A percentile compares a stretch with the other conserved stretches of the same genome.
Evolutionary conservation across 768 basidiomycete genomes (phyloP).

Genomic region (Tricholoma sp.): DNA sequence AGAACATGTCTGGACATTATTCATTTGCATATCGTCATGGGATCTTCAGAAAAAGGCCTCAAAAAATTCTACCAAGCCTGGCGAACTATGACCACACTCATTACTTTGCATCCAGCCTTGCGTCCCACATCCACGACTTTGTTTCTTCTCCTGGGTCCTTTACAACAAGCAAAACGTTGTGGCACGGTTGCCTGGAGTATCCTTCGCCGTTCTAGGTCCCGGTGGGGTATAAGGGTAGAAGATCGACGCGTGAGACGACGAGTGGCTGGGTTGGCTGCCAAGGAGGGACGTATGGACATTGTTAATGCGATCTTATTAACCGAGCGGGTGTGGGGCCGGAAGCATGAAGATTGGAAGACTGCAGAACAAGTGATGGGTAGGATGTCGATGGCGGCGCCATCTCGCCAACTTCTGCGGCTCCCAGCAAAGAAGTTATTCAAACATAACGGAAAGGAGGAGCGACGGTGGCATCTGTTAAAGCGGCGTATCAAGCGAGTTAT

Average conservation of each 20-base stretch:
- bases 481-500: constrained; percentile 11
- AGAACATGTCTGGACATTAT: constrained; percentile 46
- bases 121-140: constrained; percentile 57
- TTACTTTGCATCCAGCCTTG: constrained; percentile 43
- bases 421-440: constrained; percentile 25
- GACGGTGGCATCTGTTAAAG: constrained; percentile 23
- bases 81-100: constrained; percentile 38
- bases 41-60: constrained; percentile 31
- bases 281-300: constrained; percentile 59
- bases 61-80: constrained; percentile 39
- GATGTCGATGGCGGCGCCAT: constrained; percentile 4
- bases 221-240: constrained; percentile 53
- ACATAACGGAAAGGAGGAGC: constrained; percentile 27
- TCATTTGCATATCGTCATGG: constrained; percentile 41
- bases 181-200: constrained; percentile 48
- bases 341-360: constrained; percentile 13
- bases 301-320: constrained; percentile 24
- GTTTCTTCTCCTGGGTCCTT: constrained; percentile 49
- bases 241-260: constrained; percentile 58
- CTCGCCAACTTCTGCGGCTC: constrained; percentile 13
- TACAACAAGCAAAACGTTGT: constrained; percentile 44
- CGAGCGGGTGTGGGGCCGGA: constrained; percentile 12
- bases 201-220: constrained; percentile 38
- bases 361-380: constrained; percentile 15
- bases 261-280: constrained; percentile 53